phyloP scores from a whole-genome alignment of 106 monocot species.

The Agapanthus africanus region DNA sequence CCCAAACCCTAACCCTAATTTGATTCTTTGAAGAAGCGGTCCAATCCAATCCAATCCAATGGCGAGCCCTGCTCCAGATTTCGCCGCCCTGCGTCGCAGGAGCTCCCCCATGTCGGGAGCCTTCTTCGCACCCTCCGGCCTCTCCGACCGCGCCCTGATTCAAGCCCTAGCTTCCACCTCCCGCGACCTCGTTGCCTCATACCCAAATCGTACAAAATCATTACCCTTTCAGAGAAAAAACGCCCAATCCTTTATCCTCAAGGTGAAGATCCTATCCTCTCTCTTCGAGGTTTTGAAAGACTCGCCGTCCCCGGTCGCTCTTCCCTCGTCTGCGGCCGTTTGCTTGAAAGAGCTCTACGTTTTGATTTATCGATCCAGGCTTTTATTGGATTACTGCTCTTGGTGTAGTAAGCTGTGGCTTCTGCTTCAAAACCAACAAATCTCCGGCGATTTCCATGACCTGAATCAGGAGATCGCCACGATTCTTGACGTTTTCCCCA shows the following conservation, averaged over 20 bases:
- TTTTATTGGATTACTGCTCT: conserved; percentile 67
- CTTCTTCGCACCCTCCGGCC: conserved; percentile 53
- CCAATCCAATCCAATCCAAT: too few species aligned
- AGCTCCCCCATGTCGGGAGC: conserved; percentile 42
- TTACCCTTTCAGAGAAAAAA: conserved; percentile 38
- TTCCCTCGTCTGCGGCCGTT: conserved; percentile 33
- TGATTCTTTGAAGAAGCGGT: too few species aligned
- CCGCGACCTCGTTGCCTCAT: conserved; percentile 20
- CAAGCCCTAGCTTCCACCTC: conserved; percentile 25
- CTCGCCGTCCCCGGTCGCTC: neutral
- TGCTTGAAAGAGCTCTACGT: conserved; percentile 88
- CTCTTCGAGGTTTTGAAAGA: conserved; percentile 38
- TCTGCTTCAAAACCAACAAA: conserved; percentile 41
- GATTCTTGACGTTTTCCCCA: conserved; percentile 74
- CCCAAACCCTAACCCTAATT: too few species aligned
- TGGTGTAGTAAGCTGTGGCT: conserved; percentile 58
- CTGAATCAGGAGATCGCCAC: conserved; percentile 65
- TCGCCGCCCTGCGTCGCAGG: conserved; percentile 35
- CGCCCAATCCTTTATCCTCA: conserved; percentile 38
- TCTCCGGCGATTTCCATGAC: conserved; percentile 69
- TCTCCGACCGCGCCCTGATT: conserved; percentile 41
- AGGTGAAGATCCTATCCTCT: conserved; percentile 29
- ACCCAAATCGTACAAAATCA: neutral
- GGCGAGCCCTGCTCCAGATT: too few species aligned
- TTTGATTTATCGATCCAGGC: conserved; percentile 44